Percentiles rank a stretch among this genome's conserved stretches.
phyloP scores from a whole-genome alignment of 495 filamentous ascomycete genomes.

The Trichoderma erinaceum region DNA sequence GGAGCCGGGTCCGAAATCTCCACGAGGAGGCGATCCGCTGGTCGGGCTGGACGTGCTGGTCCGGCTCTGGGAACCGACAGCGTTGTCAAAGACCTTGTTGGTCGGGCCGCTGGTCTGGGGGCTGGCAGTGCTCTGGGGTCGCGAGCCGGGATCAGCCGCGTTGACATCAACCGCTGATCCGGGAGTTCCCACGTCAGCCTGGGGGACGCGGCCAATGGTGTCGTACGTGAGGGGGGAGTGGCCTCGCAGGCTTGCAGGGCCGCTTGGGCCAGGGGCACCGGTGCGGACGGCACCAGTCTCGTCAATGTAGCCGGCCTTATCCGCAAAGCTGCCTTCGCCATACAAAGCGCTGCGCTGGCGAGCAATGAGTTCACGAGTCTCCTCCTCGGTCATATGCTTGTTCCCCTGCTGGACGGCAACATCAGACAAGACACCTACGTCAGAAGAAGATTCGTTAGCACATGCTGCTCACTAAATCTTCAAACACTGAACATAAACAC shows the following conservation, averaged over 20 bases:
- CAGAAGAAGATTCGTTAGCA: conserved; percentile 39
- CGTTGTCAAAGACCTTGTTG: conserved; percentile 58
- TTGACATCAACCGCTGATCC: conserved; percentile 44
- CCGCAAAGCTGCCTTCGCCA: conserved; percentile 62
- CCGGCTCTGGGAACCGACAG: conserved; percentile 61
- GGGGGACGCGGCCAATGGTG: conserved; percentile 34
- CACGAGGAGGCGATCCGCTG: conserved; percentile 70
- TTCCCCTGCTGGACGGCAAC: conserved; percentile 49
- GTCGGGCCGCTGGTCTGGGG: conserved; percentile 63
- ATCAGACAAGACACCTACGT: conserved; percentile 74
- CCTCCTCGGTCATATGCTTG: conserved; percentile 89
- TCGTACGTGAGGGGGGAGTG: conserved; percentile 48
- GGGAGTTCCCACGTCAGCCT: conserved; percentile 24
- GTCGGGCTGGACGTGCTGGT: conserved; percentile 82
- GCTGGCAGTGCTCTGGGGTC: conserved; percentile 82
- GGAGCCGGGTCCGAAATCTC: conserved; percentile 49
- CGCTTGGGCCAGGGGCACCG: conserved; percentile 45
- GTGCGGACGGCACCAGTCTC: conserved; percentile 52
- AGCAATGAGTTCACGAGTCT: conserved; percentile 90
- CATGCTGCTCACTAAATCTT: not conserved
- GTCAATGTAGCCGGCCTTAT: conserved; percentile 54
- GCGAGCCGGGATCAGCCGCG: conserved; percentile 57
- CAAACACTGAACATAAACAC: conserved; percentile 6
- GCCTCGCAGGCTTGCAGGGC: conserved; percentile 47
- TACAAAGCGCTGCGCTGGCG: conserved; percentile 92